Evolutionary conservation across 2,329 filamentous ascomycete species (phyloP).

Genomic region (Aspergillus persii): DNA sequence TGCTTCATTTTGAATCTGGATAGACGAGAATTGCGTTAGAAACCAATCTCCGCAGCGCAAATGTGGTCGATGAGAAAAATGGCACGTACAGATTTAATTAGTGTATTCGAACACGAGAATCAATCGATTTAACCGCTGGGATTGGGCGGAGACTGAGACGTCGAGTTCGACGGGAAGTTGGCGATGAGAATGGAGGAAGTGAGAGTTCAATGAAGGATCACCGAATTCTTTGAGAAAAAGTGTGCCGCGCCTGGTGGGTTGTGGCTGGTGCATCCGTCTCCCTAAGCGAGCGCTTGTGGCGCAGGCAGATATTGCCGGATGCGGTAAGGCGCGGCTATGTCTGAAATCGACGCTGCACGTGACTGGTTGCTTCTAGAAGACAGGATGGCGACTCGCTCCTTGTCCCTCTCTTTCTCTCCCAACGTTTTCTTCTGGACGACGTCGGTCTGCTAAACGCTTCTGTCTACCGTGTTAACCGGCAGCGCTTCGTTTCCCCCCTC

Average conservation of each 20-base stretch:
- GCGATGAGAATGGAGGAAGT: constrained; percentile 28
- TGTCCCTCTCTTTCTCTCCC: constrained; percentile 9
- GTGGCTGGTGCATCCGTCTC: constrained; percentile 32
- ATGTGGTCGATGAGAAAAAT: not conserved
- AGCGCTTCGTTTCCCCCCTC: not conserved
- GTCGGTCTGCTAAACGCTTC: constrained; percentile 1
- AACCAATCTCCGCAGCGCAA: not conserved
- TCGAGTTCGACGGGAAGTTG: constrained; percentile 67
- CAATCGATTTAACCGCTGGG: constrained; percentile 99
- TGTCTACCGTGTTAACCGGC: constrained; percentile 4
- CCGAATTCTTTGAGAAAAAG: constrained; percentile 37
- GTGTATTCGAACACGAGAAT: constrained; percentile 54
- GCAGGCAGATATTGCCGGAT: constrained; percentile 9
- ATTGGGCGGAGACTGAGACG: constrained; percentile 99
- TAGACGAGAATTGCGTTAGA: not conserved
- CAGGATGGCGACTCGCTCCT: constrained; percentile 18
- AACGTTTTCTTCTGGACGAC: constrained; percentile 7
- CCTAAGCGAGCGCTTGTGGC: constrained; percentile 40
- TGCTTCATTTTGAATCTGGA: constrained; percentile 86
- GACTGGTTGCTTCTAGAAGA: constrained; percentile 26
- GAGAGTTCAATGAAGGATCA: constrained; percentile 25
- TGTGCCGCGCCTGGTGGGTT: constrained; percentile 33
- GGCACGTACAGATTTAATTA: constrained; percentile 28
- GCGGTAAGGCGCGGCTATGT: not conserved
- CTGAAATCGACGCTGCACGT: constrained; percentile 22